phyloP scores from a whole-genome alignment of 2,329 filamentous ascomycete genomes.

The Periconia sp. region DNA sequence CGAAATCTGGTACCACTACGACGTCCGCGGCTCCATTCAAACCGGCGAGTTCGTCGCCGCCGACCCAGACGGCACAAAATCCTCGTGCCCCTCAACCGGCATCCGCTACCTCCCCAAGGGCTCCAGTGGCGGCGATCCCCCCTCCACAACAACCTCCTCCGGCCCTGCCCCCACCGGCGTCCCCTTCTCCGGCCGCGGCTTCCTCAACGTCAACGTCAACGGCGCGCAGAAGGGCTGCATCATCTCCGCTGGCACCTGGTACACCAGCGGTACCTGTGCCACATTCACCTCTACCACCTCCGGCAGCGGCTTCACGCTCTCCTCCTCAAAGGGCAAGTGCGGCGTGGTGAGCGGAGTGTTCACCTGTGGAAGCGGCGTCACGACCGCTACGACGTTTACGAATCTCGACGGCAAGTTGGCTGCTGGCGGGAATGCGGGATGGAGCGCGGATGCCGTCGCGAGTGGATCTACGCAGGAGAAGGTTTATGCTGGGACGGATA shows the following conservation, averaged over 20 bases:
- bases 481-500: conserved; percentile 45
- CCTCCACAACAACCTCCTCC: conserved; percentile 28
- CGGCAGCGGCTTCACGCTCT: conserved; percentile 34
- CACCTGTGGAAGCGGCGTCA: conserved; percentile 56
- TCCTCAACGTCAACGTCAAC: conserved; percentile 57
- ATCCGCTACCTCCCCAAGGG: conserved; percentile 68
- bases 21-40: conserved; percentile 61
- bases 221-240: conserved; percentile 63
- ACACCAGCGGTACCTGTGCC: conserved; percentile 66
- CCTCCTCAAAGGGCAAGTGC: conserved; percentile 49
- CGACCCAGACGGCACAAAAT: conserved; percentile 59
- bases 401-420: conserved; percentile 39
- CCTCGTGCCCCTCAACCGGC: conserved; percentile 62
- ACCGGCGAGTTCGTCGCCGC: conserved; percentile 62
- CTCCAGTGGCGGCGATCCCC: conserved; percentile 22
- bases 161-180: conserved; percentile 31
- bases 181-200: conserved; percentile 61
- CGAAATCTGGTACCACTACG: conserved; percentile 66
- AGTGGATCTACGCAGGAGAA: conserved; percentile 47
- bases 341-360: conserved; percentile 57
- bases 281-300: conserved; percentile 59
- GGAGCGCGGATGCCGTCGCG: conserved; percentile 48
- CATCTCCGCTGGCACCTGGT: conserved; percentile 69
- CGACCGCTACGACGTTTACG: conserved; percentile 46
- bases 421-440: conserved; percentile 42